Evolutionary conservation across 371 early-diverging fungal species (phyloP).

Genomic region (Apophysomyces trapeziformis): DNA sequence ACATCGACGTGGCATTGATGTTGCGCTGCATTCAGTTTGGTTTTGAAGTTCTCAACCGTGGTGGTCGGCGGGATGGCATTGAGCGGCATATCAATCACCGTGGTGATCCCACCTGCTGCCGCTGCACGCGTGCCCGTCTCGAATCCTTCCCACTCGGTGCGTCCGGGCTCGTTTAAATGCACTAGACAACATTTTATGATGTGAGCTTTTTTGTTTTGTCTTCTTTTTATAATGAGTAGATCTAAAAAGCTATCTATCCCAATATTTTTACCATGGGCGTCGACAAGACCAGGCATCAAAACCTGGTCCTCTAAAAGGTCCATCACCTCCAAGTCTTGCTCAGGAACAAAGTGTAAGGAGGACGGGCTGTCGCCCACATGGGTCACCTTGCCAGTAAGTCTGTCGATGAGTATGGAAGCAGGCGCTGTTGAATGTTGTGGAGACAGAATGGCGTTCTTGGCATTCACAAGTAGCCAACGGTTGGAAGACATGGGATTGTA

Average conservation of each 20-base stretch:
- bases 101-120: constrained; percentile 81
- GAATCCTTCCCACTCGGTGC: constrained; percentile 88
- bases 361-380: constrained; percentile 34
- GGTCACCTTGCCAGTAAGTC: constrained; percentile 53
- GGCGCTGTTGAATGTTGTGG: constrained; percentile 41
- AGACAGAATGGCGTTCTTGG: constrained; percentile 49
- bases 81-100: constrained; percentile 86
- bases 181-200: constrained; percentile 34
- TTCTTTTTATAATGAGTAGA: neutral
- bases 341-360: neutral
- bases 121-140: constrained; percentile 82
- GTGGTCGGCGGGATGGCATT: constrained; percentile 88
- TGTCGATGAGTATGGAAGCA: constrained; percentile 54
- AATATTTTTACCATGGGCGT: constrained; percentile 65
- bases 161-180: constrained; percentile 83
- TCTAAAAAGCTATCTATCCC: neutral
- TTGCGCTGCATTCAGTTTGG: constrained; percentile 68
- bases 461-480: constrained; percentile 43
- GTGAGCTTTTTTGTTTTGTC: neutral
- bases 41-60: constrained; percentile 65
- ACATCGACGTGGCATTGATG: constrained; percentile 80
- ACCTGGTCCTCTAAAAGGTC: constrained; percentile 52
- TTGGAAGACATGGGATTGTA: constrained; percentile 10
- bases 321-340: constrained; percentile 28
- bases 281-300: constrained; percentile 77